Evolutionary conservation across 345 rosid genomes (phyloP).

Genomic region (Euphorbia tirucalli): DNA sequence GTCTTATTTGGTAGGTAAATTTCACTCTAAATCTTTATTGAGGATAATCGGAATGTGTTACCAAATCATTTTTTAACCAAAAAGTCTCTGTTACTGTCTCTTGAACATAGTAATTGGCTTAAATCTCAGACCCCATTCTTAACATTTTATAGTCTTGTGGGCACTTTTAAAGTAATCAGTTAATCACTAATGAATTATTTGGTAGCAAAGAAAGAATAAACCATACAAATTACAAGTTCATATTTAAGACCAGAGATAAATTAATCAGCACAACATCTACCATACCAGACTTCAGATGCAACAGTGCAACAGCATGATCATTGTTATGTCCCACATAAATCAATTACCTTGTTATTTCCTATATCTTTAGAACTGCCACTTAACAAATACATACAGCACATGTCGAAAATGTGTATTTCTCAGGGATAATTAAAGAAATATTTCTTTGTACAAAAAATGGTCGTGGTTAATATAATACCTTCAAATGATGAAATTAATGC

Average conservation of each 20-base stretch:
- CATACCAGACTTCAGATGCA: not conserved
- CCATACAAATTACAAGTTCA: not conserved
- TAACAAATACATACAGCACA: not conserved
- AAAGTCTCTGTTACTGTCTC: too few species aligned
- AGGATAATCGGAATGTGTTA: too few species aligned
- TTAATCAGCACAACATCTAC: not conserved
- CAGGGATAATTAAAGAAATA: not conserved
- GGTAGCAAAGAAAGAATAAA: too few species aligned
- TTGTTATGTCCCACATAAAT: not conserved
- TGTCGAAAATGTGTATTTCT: not conserved
- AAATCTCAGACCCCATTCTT: too few species aligned
- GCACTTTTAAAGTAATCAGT: too few species aligned
- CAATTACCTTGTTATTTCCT: not conserved
- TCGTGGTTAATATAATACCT: not conserved
- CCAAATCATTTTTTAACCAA: too few species aligned
- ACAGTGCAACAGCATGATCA: not conserved
- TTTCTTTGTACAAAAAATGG: not conserved
- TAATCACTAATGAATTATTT: too few species aligned
- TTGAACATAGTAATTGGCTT: too few species aligned
- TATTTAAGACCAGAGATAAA: not conserved
- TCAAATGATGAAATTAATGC: not conserved
- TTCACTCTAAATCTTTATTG: too few species aligned
- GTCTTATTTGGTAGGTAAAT: too few species aligned
- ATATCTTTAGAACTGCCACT: not conserved
- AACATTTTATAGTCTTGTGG: too few species aligned